Evolutionary conservation across 2,329 filamentous ascomycete genomes (phyloP).

Genomic region (Thielaviopsis populi): DNA sequence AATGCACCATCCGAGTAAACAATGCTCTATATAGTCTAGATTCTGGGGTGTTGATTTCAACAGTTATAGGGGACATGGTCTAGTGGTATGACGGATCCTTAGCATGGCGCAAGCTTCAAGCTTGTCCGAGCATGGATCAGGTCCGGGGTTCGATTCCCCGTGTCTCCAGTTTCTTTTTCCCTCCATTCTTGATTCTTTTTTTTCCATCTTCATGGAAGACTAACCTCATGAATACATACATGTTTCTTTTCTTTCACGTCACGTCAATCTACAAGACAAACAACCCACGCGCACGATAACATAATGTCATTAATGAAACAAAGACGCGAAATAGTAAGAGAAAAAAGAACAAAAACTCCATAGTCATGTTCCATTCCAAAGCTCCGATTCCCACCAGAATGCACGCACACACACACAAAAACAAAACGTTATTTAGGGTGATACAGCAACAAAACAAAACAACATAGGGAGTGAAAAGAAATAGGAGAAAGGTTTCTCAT

Average conservation of each 20-base stretch:
- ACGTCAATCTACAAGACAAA: background rate
- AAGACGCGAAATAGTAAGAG: background rate
- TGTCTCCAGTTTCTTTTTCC: constrained; percentile 12
- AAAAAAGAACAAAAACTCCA: too few relatives aligned
- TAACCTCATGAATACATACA: background rate
- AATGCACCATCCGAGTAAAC: too few relatives aligned
- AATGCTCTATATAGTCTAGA: too few relatives aligned
- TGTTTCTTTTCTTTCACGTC: too few relatives aligned
- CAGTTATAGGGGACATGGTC: constrained; percentile 1
- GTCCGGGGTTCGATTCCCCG: constrained; percentile 18
- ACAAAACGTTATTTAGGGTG: too few relatives aligned
- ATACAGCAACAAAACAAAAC: too few relatives aligned
- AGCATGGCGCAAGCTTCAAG: constrained; percentile 3
- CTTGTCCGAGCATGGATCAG: constrained; percentile 13
- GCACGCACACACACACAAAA: too few relatives aligned
- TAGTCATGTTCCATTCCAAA: too few relatives aligned
- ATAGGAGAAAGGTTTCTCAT: background rate
- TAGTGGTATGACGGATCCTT: constrained; percentile 11
- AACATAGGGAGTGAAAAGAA: background rate
- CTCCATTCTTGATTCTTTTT: too few relatives aligned
- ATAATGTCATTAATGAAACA: background rate
- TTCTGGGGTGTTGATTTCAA: background rate
- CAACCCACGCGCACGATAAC: background rate
- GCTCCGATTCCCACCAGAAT: too few relatives aligned
- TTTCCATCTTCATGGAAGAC: too few relatives aligned